Evolutionary conservation across 768 basidiomycete genomes (phyloP).

Genomic region (Amanita jacksonii): DNA sequence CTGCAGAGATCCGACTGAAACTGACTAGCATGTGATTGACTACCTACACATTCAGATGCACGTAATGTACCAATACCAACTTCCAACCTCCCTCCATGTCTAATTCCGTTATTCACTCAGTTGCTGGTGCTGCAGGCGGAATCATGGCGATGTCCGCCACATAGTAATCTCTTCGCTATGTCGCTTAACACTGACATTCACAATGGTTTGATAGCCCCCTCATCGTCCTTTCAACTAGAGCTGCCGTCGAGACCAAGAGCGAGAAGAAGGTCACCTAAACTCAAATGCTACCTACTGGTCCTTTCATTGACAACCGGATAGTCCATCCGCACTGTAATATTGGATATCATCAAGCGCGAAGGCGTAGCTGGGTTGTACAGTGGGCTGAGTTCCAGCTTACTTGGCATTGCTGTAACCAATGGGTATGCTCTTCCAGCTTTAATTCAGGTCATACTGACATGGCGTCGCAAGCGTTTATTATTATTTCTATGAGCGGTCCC

Average conservation of each 20-base stretch:
- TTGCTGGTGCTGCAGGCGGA: slow-evolving; percentile 87
- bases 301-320: slow-evolving; percentile 19
- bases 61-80: background rate
- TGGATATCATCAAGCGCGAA: slow-evolving; percentile 77
- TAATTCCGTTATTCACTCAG: slow-evolving; percentile 78
- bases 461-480: slow-evolving; percentile 69
- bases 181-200: slow-evolving; percentile 9
- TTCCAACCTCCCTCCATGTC: slow-evolving; percentile 28
- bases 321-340: slow-evolving; percentile 56
- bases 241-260: slow-evolving; percentile 81
- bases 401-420: slow-evolving; percentile 92
- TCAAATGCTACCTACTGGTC: background rate
- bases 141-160: slow-evolving; percentile 86
- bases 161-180: slow-evolving; percentile 43
- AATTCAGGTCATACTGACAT: slow-evolving; percentile 2
- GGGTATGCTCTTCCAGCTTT: slow-evolving; percentile 38
- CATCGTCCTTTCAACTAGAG: slow-evolving; percentile 85
- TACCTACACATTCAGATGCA: background rate
- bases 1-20: slow-evolving; percentile 19
- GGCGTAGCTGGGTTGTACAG: slow-evolving; percentile 80
- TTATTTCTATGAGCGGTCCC: slow-evolving; percentile 77
- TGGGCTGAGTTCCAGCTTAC: slow-evolving; percentile 74
- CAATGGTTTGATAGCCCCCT: slow-evolving; percentile 55
- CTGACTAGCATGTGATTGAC: slow-evolving; percentile 1
- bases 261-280: slow-evolving; percentile 49